Conservation (phyloP, 2,329 filamentous ascomycete species). For the Aspergillus sojae region DNA sequence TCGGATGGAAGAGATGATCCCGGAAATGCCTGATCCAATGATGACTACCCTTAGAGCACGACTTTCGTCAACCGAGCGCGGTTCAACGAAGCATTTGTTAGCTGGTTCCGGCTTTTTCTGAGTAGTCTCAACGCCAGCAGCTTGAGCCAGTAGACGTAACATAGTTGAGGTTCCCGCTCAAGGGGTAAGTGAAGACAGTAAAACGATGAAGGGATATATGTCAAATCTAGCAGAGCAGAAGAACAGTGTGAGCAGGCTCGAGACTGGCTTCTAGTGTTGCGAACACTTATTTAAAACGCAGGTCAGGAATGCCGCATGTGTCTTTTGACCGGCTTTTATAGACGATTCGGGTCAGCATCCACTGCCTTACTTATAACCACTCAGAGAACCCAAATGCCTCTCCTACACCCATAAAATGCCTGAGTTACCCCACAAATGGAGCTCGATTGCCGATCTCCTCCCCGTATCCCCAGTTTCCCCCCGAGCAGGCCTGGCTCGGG, state of each 20-base stretch:
- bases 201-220: neutral
- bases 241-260: neutral
- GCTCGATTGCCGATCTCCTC: neutral
- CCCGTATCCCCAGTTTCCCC: neutral
- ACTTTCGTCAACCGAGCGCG: constrained; percentile 36
- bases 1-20: constrained; percentile 42
- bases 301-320: neutral
- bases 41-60: constrained; percentile 38
- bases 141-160: neutral
- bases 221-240: neutral
- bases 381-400: neutral
- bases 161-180: neutral
- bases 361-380: neutral
- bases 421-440: neutral
- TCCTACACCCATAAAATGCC: neutral
- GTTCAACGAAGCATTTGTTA: constrained; percentile 26
- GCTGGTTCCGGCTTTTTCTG: neutral
- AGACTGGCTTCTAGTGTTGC: neutral
- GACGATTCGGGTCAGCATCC: neutral
- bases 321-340: neutral
- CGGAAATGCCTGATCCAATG: constrained; percentile 44
- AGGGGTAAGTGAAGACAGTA: neutral
- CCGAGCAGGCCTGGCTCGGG: neutral
- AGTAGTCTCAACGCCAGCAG: neutral
- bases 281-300: neutral